These are phyloP conservation scores for Galium porrigens DNA, from an alignment of 305 asterid species.

Conservation along the genomic window DNA sequence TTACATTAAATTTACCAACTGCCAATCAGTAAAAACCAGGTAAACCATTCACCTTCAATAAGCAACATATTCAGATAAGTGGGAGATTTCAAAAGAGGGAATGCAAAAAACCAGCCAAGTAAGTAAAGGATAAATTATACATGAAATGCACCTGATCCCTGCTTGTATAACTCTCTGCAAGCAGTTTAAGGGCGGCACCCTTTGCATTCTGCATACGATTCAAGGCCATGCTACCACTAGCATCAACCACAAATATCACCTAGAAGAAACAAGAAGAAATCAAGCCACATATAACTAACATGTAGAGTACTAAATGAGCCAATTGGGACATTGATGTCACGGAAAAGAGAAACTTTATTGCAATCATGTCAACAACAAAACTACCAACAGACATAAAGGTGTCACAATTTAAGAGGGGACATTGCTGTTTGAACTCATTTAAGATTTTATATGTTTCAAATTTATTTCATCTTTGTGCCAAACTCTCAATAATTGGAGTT, in stretches of 20 bases:
- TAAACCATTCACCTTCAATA: not conserved
- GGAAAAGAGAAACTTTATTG: not conserved
- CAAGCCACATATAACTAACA: not conserved
- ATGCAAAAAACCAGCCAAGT: not conserved
- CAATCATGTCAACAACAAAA: not conserved
- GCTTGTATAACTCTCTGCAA: constrained; percentile 97
- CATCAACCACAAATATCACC: constrained; percentile 98
- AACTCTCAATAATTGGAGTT: not conserved
- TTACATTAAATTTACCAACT: not conserved
- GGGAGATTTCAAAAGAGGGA: not conserved
- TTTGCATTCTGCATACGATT: constrained; percentile 99
- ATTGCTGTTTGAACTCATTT: constrained; percentile 1
- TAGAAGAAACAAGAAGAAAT: constrained; percentile 21
- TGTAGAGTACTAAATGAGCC: not conserved
- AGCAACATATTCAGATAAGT: not conserved
- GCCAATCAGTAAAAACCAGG: not conserved
- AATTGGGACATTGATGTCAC: not conserved
- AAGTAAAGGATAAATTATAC: not conserved
- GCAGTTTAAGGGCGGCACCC: constrained; percentile 93
- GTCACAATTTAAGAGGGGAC: not conserved
- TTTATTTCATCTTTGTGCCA: not conserved
- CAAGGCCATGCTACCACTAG: constrained; percentile 98
- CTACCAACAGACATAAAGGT: not conserved
- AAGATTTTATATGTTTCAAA: not conserved
- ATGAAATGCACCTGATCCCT: constrained; percentile 77